Percentiles rank a stretch among this genome's conserved stretches.
phyloP scores from a whole-genome alignment of 805 yeast genomes.

The Metschnikowia lachancei region DNA sequence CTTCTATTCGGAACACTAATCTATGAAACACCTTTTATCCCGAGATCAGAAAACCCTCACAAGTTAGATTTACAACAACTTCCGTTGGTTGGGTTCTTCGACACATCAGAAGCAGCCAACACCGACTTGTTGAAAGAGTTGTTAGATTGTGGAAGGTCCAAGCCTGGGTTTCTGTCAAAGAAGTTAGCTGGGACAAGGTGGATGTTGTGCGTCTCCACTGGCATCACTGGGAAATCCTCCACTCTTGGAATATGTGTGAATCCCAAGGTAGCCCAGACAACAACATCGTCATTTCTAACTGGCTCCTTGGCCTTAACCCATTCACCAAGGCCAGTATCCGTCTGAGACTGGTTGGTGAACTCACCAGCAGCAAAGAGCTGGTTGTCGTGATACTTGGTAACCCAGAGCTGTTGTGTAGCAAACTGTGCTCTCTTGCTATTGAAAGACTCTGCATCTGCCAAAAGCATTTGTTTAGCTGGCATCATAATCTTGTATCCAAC shows the following conservation, averaged over 20 bases:
- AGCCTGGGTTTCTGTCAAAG: constrained; percentile 74
- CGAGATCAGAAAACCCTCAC: constrained; percentile 9
- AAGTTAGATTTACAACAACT: constrained; percentile 40
- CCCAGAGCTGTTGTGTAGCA: constrained; percentile 80
- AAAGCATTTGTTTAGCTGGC: constrained; percentile 74
- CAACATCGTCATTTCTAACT: constrained; percentile 72
- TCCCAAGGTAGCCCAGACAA: constrained; percentile 80
- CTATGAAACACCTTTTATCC: too few species aligned
- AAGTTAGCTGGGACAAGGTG: constrained; percentile 68
- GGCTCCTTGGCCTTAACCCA: constrained; percentile 69
- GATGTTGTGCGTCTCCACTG: constrained; percentile 70
- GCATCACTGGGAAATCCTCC: constrained; percentile 90
- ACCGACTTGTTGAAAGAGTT: constrained; percentile 66
- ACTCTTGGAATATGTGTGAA: constrained; percentile 80
- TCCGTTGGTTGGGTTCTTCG: constrained; percentile 20
- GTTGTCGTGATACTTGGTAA: constrained; percentile 71
- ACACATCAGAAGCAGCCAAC: constrained; percentile 30
- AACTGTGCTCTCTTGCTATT: constrained; percentile 69
- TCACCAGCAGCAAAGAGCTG: constrained; percentile 80
- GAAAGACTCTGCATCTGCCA: constrained; percentile 61
- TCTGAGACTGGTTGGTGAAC: constrained; percentile 75
- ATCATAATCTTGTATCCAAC: constrained; percentile 72
- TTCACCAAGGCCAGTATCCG: constrained; percentile 64
- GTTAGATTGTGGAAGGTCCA: constrained; percentile 71
- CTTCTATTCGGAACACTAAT: too few species aligned